A percentile compares a stretch with the other conserved stretches of the same genome.
phyloP scores from a whole-genome alignment of 352 stramenopile genomes.

The Phytophthora pseudosyringae region DNA sequence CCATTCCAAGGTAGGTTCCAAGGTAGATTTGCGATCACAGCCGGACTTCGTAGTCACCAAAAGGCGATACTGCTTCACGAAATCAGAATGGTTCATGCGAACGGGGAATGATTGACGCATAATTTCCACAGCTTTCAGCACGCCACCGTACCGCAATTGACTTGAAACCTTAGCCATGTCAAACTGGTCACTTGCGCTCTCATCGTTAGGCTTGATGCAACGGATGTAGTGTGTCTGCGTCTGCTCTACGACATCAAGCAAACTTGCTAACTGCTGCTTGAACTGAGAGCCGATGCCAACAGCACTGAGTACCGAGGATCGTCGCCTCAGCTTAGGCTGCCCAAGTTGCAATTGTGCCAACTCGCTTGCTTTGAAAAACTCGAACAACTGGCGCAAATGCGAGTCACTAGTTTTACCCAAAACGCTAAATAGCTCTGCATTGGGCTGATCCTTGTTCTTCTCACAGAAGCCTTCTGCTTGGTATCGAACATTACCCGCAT shows the following conservation, averaged over 20 bases:
- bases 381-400: constrained; percentile 69
- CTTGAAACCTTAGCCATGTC: constrained; percentile 74
- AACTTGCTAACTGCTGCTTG: constrained; percentile 90
- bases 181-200: constrained; percentile 92
- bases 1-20: constrained; percentile 23
- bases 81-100: constrained; percentile 73
- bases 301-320: constrained; percentile 73
- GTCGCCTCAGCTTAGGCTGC: constrained; percentile 57
- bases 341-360: constrained; percentile 35
- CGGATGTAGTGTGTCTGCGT: constrained; percentile 98
- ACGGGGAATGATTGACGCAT: constrained; percentile 86
- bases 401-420: constrained; percentile 68
- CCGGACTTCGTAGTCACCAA: constrained; percentile 3
- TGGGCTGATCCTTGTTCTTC: constrained; percentile 91
- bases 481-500: constrained; percentile 82
- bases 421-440: constrained; percentile 72
- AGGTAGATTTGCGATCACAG: constrained; percentile 6
- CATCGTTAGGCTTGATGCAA: constrained; percentile 99
- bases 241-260: constrained; percentile 94
- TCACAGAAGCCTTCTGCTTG: constrained; percentile 81
- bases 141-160: constrained; percentile 84
- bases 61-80: constrained; percentile 66
- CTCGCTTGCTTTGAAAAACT: constrained; percentile 72
- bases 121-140: constrained; percentile 87
- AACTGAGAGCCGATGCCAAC: constrained; percentile 93